Conservation (phyloP, 768 basidiomycete species). For the Tephrocybe rancida region DNA sequence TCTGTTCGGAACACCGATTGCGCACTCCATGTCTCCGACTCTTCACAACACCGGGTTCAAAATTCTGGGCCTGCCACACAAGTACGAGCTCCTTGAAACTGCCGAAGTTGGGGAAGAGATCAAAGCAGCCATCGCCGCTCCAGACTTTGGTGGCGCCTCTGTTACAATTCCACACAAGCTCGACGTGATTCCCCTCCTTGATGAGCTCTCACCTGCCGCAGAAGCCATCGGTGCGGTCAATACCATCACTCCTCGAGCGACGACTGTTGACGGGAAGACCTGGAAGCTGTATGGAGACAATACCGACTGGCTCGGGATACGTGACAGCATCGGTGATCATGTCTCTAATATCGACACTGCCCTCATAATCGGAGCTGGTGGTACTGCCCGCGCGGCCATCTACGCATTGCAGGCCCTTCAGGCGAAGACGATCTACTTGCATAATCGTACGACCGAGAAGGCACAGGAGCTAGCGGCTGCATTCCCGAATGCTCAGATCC, state of each 20-base stretch:
- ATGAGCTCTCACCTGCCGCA: conserved; percentile 79
- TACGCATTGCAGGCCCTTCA: conserved; percentile 80
- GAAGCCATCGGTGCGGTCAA: conserved; percentile 93
- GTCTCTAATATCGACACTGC: conserved; percentile 51
- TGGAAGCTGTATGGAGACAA: conserved; percentile 85
- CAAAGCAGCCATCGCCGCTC: conserved; percentile 57
- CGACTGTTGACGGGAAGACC: conserved; percentile 37
- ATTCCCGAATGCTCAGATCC: conserved; percentile 68
- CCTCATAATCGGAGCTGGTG: conserved; percentile 93
- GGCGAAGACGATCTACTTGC: conserved; percentile 75
- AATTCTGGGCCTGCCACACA: conserved; percentile 80
- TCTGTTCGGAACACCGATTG: conserved; percentile 89
- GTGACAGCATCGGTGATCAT: conserved; percentile 48
- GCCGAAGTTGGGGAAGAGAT: conserved; percentile 64
- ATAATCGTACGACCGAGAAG: conserved; percentile 80
- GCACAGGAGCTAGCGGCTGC: conserved; percentile 67
- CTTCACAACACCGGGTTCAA: conserved; percentile 91
- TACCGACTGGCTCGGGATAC: conserved; percentile 94
- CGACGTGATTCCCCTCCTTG: conserved; percentile 83
- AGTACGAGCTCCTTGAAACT: conserved; percentile 81
- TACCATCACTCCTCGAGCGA: conserved; percentile 69
- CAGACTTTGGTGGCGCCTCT: conserved; percentile 91
- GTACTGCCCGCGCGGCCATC: conserved; percentile 92
- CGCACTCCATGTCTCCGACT: conserved; percentile 88
- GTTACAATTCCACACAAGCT: conserved; percentile 97